Percentiles rank a stretch among this genome's conserved stretches.
phyloP scores from a whole-genome alignment of 1,284 basidiomycete species.

The Rhodofomes roseus region DNA sequence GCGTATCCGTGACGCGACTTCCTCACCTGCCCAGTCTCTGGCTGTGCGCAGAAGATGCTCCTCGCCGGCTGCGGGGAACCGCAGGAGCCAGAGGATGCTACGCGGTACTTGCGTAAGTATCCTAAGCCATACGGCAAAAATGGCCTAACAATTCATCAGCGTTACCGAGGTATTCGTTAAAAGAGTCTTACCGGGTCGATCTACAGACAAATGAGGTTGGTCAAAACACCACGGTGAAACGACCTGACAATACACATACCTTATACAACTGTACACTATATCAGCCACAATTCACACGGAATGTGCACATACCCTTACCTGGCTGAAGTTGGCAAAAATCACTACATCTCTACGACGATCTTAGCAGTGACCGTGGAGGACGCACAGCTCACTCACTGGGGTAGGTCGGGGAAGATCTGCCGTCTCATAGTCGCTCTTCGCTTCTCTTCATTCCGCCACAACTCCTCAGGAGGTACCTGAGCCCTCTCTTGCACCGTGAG shows the following conservation, averaged over 20 bases:
- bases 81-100: conserved; percentile 59
- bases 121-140: conserved; percentile 54
- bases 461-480: conserved; percentile 20
- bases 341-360: conserved; percentile 36
- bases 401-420: conserved; percentile 45
- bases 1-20: conserved; percentile 48
- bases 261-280: conserved; percentile 43
- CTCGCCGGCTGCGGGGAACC: conserved; percentile 56
- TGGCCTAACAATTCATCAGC: conserved; percentile 23
- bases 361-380: background rate
- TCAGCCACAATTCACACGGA: conserved; percentile 2
- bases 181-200: conserved; percentile 42
- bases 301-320: conserved; percentile 32
- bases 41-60: conserved; percentile 49
- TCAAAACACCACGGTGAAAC: background rate
- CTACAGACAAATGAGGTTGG: conserved; percentile 18
- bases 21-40: conserved; percentile 46
- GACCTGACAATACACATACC: conserved; percentile 21
- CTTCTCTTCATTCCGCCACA: conserved; percentile 47
- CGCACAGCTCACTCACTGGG: conserved; percentile 30
- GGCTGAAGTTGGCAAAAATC: conserved; percentile 65
- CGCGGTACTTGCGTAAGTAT: conserved; percentile 49
- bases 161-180: background rate
- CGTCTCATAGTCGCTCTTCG: conserved; percentile 42
- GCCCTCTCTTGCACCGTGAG: conserved; percentile 17